Evolutionary conservation across 2,329 filamentous ascomycete genomes (phyloP).

Genomic region (Dryadomyces quercivorus): DNA sequence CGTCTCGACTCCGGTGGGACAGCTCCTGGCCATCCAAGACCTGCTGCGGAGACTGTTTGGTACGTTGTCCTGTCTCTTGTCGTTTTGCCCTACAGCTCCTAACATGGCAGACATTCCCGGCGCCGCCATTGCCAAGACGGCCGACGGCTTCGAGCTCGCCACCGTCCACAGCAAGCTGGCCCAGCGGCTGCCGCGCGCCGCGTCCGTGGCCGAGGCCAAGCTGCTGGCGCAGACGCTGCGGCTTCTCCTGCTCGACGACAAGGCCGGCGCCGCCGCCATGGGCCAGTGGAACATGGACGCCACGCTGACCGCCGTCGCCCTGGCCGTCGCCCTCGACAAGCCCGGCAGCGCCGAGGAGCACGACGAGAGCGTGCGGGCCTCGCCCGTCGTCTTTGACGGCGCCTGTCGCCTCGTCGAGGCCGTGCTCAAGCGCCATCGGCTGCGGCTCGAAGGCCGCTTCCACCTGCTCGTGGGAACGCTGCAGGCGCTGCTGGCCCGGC

Average conservation of each 20-base stretch:
- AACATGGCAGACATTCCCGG: constrained; percentile 1
- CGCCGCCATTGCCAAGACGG: not conserved
- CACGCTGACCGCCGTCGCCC: constrained; percentile 33
- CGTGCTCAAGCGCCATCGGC: constrained; percentile 45
- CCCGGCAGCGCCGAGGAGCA: constrained; percentile 10
- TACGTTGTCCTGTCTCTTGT: constrained; percentile 13
- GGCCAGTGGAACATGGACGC: constrained; percentile 46
- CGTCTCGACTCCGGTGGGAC: constrained; percentile 22
- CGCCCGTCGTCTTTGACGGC: constrained; percentile 27
- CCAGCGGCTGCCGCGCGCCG: constrained; percentile 18
- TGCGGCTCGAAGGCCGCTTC: constrained; percentile 49
- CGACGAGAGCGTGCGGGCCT: constrained; percentile 8
- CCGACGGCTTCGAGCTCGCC: constrained; percentile 23
- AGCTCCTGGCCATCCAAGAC: constrained; percentile 30
- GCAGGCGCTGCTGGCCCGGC: constrained; percentile 41
- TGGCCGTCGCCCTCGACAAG: constrained; percentile 15
- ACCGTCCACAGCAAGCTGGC: constrained; percentile 29
- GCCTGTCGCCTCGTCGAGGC: constrained; percentile 42
- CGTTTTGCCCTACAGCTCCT: not conserved
- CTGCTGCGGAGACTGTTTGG: constrained; percentile 28
- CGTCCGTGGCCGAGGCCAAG: constrained; percentile 20
- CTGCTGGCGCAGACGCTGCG: constrained; percentile 29
- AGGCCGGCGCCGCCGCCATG: constrained; percentile 34
- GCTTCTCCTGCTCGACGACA: constrained; percentile 31
- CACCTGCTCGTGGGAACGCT: constrained; percentile 43